Evolutionary conservation across 495 filamentous ascomycete genomes (phyloP).

Genomic region (Aspergillus bertholletiae): DNA sequence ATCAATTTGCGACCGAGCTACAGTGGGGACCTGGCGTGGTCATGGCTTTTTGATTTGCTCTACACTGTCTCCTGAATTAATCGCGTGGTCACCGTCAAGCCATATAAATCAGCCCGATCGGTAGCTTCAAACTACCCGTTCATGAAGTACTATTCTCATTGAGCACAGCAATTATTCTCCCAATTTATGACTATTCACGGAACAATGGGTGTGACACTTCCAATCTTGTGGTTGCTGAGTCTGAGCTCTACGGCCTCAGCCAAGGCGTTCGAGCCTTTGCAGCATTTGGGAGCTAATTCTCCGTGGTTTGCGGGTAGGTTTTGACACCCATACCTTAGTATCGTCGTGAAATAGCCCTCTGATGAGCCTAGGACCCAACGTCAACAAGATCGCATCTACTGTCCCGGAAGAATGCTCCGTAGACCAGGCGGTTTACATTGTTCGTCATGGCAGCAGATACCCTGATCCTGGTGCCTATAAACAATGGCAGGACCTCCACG

Average conservation of each 20-base stretch:
- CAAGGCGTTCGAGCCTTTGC: constrained; percentile 28
- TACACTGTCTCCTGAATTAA: not conserved
- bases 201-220: not conserved
- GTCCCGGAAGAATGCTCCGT: constrained; percentile 49
- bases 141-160: not conserved
- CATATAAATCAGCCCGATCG: not conserved
- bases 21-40: not conserved
- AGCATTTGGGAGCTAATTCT: constrained; percentile 50
- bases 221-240: constrained; percentile 6
- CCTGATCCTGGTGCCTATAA: constrained; percentile 52
- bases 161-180: not conserved
- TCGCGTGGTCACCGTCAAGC: not conserved
- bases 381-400: constrained; percentile 45
- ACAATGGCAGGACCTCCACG: constrained; percentile 45
- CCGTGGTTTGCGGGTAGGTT: constrained; percentile 48
- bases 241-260: constrained; percentile 6
- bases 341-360: not conserved
- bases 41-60: not conserved
- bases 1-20: not conserved
- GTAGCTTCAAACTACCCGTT: not conserved
- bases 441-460: constrained; percentile 55
- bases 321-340: not conserved
- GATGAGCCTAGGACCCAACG: constrained; percentile 41
- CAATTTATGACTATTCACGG: not conserved
- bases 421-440: constrained; percentile 51